A percentile compares a stretch with the other conserved stretches of the same genome.
phyloP scores from a whole-genome alignment of 176 grass and related monocot species.

The Calamus simplicifolius region DNA sequence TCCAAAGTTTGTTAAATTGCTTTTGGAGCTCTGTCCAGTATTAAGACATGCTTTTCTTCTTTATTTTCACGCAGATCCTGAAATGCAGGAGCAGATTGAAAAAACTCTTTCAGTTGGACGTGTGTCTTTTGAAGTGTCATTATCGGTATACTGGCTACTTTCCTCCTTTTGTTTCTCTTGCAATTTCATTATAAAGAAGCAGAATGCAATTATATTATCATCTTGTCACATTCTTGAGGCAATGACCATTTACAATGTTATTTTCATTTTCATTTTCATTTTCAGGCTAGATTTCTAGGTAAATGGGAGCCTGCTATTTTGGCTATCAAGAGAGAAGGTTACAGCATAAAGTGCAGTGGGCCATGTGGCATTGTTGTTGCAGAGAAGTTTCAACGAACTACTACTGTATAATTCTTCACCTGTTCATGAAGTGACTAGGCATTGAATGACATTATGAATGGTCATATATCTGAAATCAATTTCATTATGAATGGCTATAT shows the following conservation, averaged over 20 bases:
- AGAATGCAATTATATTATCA: neutral
- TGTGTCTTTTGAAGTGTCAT: constrained; percentile 55
- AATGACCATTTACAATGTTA: constrained; percentile 10
- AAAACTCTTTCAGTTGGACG: constrained; percentile 69
- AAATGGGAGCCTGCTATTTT: constrained; percentile 92
- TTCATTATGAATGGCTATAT: no score
- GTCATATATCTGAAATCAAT: neutral
- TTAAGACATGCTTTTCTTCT: constrained; percentile 4
- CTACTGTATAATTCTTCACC: constrained; percentile 49
- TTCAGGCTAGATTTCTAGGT: constrained; percentile 73
- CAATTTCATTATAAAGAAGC: neutral
- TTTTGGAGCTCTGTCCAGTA: neutral
- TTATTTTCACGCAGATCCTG: constrained; percentile 55
- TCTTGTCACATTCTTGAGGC: constrained; percentile 20
- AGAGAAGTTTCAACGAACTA: constrained; percentile 84
- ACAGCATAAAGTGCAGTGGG: constrained; percentile 79
- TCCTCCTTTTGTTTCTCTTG: neutral
- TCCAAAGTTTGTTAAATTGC: no score
- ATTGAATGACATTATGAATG: neutral
- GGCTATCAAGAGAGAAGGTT: constrained; percentile 87
- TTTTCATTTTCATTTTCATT: constrained; percentile 6
- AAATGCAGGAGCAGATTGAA: constrained; percentile 81
- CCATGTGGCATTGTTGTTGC: constrained; percentile 65
- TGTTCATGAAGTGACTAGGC: constrained; percentile 5
- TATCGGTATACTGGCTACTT: constrained; percentile 48